These are phyloP conservation scores for Fusarium duplospermum DNA, from an alignment of 2,329 filamentous ascomycete genomes.

Conservation along the genomic window DNA sequence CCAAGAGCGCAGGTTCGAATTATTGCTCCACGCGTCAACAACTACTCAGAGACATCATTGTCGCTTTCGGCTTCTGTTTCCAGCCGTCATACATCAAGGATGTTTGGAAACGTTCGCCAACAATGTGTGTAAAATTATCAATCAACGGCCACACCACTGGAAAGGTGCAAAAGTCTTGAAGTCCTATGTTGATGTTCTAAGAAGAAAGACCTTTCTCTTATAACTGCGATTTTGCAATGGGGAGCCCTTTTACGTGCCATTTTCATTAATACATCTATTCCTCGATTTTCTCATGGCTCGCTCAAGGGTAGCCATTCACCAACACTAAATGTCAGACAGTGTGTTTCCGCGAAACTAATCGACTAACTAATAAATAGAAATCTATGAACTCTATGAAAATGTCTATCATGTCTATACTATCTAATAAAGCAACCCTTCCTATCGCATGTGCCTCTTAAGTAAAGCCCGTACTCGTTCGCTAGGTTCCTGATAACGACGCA, in stretches of 20 bases:
- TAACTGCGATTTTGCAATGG: neutral
- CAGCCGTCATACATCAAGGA: no score
- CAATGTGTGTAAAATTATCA: neutral
- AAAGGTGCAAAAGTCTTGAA: neutral
- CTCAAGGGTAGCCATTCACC: neutral
- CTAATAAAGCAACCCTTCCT: neutral
- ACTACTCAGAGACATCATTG: neutral
- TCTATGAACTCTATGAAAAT: neutral
- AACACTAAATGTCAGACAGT: no score
- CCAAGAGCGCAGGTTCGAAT: neutral
- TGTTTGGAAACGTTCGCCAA: rapidly evolving
- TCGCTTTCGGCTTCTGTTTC: neutral
- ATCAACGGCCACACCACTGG: neutral
- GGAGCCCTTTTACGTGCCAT: neutral
- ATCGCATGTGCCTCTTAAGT: neutral
- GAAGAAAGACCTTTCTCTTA: neutral
- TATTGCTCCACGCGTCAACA: neutral
- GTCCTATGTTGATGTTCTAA: neutral
- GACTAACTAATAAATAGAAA: neutral
- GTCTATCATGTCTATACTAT: neutral
- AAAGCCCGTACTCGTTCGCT: neutral
- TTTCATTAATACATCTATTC: neutral
- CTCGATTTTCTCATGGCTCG: neutral
- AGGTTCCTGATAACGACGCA: neutral
- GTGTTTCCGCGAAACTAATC: neutral